Evolutionary conservation across 345 rosid species (phyloP).

Genomic region (Syzygium aromaticum): DNA sequence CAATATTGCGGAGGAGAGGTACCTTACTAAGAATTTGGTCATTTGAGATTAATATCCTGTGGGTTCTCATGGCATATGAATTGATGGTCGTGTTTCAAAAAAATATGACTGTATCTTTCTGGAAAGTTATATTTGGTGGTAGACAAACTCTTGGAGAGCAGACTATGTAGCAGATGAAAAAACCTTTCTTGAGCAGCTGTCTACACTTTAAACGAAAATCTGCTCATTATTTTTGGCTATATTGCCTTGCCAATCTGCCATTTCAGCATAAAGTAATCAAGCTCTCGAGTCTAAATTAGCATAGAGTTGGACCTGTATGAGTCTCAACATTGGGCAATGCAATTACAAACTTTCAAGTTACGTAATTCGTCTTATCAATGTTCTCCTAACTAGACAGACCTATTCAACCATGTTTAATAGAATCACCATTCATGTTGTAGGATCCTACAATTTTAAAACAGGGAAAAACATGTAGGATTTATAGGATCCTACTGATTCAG

Average conservation of each 20-base stretch:
- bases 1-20: constrained; percentile 95
- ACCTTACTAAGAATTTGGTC: constrained; percentile 1
- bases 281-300: background rate
- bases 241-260: background rate
- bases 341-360: background rate
- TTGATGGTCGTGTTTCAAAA: background rate
- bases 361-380: background rate
- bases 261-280: background rate
- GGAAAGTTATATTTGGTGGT: background rate
- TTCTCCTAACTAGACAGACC: background rate
- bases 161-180: background rate
- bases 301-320: background rate
- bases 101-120: background rate
- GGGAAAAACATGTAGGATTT: background rate
- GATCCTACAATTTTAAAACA: background rate
- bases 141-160: background rate
- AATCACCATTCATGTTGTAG: background rate
- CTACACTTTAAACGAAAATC: background rate
- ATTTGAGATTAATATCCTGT: background rate
- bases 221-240: background rate
- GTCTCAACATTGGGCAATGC: background rate
- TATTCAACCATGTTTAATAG: background rate
- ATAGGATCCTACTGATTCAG: background rate
- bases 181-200: background rate
- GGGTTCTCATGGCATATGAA: background rate